Conservation (phyloP, 2,329 filamentous ascomycete species). For the Triangularia setosa region DNA sequence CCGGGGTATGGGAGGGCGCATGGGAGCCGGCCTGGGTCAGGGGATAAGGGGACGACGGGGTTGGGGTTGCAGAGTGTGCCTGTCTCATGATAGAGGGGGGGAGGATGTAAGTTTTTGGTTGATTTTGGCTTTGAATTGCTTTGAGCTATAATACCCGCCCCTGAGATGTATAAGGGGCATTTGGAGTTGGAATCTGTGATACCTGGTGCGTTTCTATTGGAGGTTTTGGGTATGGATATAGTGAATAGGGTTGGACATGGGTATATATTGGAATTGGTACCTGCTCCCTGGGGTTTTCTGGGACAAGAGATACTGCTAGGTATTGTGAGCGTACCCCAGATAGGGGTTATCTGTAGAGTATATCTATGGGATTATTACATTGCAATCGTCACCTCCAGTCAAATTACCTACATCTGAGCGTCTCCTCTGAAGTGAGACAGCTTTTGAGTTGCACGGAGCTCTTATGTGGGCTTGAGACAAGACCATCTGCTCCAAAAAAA, state of each 20-base stretch:
- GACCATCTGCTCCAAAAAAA: neutral
- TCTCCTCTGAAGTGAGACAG: no score
- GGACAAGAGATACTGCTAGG: neutral
- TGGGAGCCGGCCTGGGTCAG: constrained; percentile 21
- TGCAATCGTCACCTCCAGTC: neutral
- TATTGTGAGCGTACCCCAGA: neutral
- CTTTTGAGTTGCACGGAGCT: neutral
- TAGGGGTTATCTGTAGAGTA: neutral
- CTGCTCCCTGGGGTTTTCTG: neutral
- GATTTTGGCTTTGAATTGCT: constrained; percentile 1
- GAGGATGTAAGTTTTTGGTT: neutral
- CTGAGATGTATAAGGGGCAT: neutral
- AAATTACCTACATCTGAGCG: neutral
- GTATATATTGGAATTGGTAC: neutral
- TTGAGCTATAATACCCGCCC: constrained; percentile 18
- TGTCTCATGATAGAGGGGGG: neutral
- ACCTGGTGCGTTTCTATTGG: constrained; percentile 1
- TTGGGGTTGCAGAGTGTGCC: constrained; percentile 1
- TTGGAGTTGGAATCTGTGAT: constrained; percentile 11
- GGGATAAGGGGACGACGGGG: constrained; percentile 7
- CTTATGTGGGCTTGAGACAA: neutral
- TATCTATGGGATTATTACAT: neutral
- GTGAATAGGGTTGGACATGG: neutral
- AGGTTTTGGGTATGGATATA: neutral
- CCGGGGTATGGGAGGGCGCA: constrained; percentile 43